Evolutionary conservation across 1,139 yeast species (phyloP), one percentile per base, ranked within the genome.

Genomic region (Chernovozyma sophiae-reginae): DNA sequence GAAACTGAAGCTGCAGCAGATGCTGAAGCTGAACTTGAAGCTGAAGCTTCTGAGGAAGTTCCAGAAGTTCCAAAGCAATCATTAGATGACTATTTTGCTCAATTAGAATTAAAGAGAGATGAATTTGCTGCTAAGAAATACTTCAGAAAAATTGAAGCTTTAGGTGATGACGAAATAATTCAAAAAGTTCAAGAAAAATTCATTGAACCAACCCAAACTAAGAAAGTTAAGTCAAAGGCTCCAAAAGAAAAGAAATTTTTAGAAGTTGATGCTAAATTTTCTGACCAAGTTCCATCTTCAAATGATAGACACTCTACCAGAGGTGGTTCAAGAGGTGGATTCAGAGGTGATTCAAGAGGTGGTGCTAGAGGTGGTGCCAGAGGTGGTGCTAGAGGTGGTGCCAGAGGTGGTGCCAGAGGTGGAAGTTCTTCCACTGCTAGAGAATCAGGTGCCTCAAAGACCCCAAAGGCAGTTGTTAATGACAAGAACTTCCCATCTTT

Each of bases 41-140:
- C 52, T 27, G 71, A 62, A 35, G 29, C 15, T 26, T 74, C 58
- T 43, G 72, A 56, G 36, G 66, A 56, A 34, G 56, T 54, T 35
- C 71, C 62, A 33, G 68, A 56, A 50, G 68, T 72, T 47, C 62
- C 62, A 44, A 64, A 62, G 44, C 76, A 75, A 65, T 79, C 90
- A 42, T 76, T 81, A 52, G 84, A 78, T 52, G 85, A 83, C 58
- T 84, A 81, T 78, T 75, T 82, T 58, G 79, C 77, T 50, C 84
- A 79, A 62, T 69, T 77, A 59, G 60, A 68, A 56, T 53, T 66
- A 48, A 65, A 74, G 62, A 72, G 70, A 53, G 62, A 63, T 43
- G 66, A 64, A 42, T 68, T 76, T 52, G 70, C 68, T 36, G 62
- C 64, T 45, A 43, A 53, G 33, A 55, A 67, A 45, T 6, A 26